phyloP scores from a whole-genome alignment of 768 basidiomycete genomes.

The Mycena kentingensis region DNA sequence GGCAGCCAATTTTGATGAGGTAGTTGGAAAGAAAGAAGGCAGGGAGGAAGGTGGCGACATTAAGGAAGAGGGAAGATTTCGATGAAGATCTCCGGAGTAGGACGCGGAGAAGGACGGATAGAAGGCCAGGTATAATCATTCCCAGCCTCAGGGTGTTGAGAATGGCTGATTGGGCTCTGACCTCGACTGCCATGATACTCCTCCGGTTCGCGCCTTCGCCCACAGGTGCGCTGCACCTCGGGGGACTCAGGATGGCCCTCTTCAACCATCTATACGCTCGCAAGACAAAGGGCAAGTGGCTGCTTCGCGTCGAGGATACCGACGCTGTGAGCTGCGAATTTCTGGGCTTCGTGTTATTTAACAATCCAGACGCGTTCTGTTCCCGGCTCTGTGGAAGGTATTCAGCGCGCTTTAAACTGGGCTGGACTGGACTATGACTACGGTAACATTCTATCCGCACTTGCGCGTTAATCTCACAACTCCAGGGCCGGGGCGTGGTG shows the following conservation, averaged over 20 bases:
- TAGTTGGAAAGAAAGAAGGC: slow-evolving; percentile 75
- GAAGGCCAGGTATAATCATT: slow-evolving; percentile 65
- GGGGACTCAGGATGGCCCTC: slow-evolving; percentile 90
- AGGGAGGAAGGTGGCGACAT: slow-evolving; percentile 65
- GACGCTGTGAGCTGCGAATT: slow-evolving; percentile 66
- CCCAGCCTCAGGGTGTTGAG: slow-evolving; percentile 67
- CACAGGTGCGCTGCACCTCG: slow-evolving; percentile 91
- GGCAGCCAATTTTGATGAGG: slow-evolving; percentile 43
- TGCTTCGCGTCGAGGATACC: slow-evolving; percentile 93
- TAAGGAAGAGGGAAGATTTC: slow-evolving; percentile 63
- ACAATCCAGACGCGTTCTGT: slow-evolving; percentile 71
- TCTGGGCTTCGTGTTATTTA: background rate
- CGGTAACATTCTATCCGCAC: slow-evolving; percentile 50
- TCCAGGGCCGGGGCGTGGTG: slow-evolving; percentile 75
- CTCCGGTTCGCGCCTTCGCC: slow-evolving; percentile 97
- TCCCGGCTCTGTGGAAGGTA: slow-evolving; percentile 81
- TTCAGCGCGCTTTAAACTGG: slow-evolving; percentile 80
- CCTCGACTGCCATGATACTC: slow-evolving; percentile 49
- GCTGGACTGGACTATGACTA: slow-evolving; percentile 90
- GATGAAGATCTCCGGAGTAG: slow-evolving; percentile 64
- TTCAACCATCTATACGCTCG: slow-evolving; percentile 88
- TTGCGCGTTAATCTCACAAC: slow-evolving; percentile 2
- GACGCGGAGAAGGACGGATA: slow-evolving; percentile 68
- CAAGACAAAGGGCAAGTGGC: slow-evolving; percentile 85
- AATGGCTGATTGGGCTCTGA: no score